Base-by-base conservation (phyloP, 495 filamentous ascomycete species). In the Poronia punctata region DNA sequence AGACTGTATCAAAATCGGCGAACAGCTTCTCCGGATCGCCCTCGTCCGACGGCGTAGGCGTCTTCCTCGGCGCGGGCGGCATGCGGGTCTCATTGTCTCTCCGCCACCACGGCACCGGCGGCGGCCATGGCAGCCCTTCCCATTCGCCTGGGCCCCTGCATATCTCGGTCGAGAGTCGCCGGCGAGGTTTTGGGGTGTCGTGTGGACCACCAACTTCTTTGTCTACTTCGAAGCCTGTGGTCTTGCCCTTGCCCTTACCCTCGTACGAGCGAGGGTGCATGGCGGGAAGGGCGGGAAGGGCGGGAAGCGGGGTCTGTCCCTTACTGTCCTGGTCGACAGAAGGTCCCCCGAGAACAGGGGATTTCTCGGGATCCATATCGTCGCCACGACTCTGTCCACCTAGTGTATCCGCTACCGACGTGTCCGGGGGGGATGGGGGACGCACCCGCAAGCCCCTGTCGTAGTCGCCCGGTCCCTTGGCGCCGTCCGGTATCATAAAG, bases 401-500 rank as follows among this genome's bases (percentile, higher is more conserved):
- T 12, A 25, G 24, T 1, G 48, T 42, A 16, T 36, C 17, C 19
- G 34, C 22, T n/a, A n/a, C n/a, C 5, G 38, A 34, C 17, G 32
- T 3, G n/a, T 14, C 15, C 32, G 18, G 5, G 5, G 5, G 48
- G 26, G 22, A 43, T 3, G 25, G 45, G 25, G 21, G 50, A 24
- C 31, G 50, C 30, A 21, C 21, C 17, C 31, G 29, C 27, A 19
- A 14, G 8, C 40, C 46, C 17, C 45, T 45, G 40, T 45, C 49
- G 38, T 68, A 70, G 37, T 68, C 54, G 0, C 66, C 67, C 5
- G 65, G 66, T 12, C 48, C 52, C 11, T 51, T 60, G 30, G 57
- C 59, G 17, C 66, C 67, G 41, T 71, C 61, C 0, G 82, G 81
- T n/a, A 95, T 66, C 45, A 76, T 66, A 57, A 94, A 94, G 5